These are phyloP conservation scores for Russula compacta DNA, from an alignment of 768 basidiomycete genomes.

Conservation along the genomic window DNA sequence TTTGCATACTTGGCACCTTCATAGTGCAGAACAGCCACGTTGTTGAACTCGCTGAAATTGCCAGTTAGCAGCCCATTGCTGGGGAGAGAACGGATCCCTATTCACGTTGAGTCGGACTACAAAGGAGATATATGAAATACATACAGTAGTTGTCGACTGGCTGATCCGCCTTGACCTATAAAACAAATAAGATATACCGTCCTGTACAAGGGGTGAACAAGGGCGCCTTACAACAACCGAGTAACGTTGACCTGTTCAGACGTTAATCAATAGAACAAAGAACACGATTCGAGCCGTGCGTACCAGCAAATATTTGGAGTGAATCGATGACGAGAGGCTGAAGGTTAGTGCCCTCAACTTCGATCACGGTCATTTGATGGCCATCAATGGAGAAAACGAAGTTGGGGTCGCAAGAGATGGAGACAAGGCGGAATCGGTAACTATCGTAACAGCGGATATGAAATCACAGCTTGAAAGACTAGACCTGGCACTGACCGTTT, in stretches of 20 bases:
- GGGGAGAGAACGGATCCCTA: conserved; percentile 22
- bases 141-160: conserved; percentile 38
- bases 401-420: conserved; percentile 26
- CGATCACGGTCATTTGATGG: conserved; percentile 35
- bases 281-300: conserved; percentile 5
- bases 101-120: not conserved
- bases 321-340: conserved; percentile 31
- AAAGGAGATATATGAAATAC: conserved; percentile 9
- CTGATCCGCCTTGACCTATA: conserved; percentile 33
- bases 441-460: not conserved
- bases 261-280: not conserved
- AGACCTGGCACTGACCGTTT: conserved; percentile 5
- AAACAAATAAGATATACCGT: not conserved
- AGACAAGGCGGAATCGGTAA: conserved; percentile 20
- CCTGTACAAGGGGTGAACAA: not conserved
- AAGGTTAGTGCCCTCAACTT: conserved; percentile 31
- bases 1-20: conserved; percentile 26
- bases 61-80: conserved; percentile 21
- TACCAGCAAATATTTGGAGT: conserved; percentile 35
- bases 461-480: not conserved
- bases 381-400: conserved; percentile 33
- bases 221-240: conserved; percentile 22
- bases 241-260: conserved; percentile 21
- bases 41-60: conserved; percentile 25
- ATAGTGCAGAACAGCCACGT: conserved; percentile 35